phyloP scores from a whole-genome alignment of 2,329 filamentous ascomycete genomes.

The Cladophialophora chaetospira region DNA sequence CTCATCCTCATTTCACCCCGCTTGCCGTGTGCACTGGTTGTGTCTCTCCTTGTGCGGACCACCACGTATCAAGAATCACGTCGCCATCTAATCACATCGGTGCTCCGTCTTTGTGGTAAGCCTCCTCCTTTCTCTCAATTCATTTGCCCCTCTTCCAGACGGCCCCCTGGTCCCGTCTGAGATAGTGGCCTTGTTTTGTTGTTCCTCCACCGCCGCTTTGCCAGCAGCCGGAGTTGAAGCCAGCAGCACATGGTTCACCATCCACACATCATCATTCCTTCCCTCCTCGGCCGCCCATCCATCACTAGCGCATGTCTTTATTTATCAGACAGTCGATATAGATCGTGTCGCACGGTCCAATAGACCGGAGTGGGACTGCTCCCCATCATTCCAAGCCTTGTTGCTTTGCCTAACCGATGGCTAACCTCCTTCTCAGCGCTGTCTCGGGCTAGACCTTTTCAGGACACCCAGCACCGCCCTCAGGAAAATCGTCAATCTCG shows the following conservation, averaged over 20 bases:
- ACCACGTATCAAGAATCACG: slow-evolving; percentile 28
- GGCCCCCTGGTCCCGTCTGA: slow-evolving; percentile 19
- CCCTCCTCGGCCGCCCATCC: slow-evolving; percentile 26
- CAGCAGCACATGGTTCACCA: slow-evolving; percentile 28
- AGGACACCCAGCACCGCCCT: neutral
- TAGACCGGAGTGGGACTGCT: slow-evolving; percentile 27
- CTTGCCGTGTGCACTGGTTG: slow-evolving; percentile 7
- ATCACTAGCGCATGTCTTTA: slow-evolving; percentile 28
- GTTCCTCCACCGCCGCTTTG: slow-evolving; percentile 23
- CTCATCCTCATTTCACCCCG: slow-evolving; percentile 12
- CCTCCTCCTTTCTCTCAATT: slow-evolving; percentile 18
- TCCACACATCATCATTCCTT: slow-evolving; percentile 25
- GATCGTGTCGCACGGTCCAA: slow-evolving; percentile 31
- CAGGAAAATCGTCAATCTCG: slow-evolving; percentile 29
- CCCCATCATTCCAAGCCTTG: slow-evolving; percentile 22
- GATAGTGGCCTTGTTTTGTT: slow-evolving; percentile 24
- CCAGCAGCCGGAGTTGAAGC: slow-evolving; percentile 23
- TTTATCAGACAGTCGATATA: slow-evolving; percentile 23
- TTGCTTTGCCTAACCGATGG: slow-evolving; percentile 21
- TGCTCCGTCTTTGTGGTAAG: too few relatives aligned
- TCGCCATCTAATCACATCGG: slow-evolving; percentile 29
- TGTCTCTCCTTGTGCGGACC: slow-evolving; percentile 19
- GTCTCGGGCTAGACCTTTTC: neutral
- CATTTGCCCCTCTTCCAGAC: slow-evolving; percentile 22
- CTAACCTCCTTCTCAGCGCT: slow-evolving; percentile 22